Conservation (phyloP, 202 grass and related monocot species). For the Panicum hallii region DNA sequence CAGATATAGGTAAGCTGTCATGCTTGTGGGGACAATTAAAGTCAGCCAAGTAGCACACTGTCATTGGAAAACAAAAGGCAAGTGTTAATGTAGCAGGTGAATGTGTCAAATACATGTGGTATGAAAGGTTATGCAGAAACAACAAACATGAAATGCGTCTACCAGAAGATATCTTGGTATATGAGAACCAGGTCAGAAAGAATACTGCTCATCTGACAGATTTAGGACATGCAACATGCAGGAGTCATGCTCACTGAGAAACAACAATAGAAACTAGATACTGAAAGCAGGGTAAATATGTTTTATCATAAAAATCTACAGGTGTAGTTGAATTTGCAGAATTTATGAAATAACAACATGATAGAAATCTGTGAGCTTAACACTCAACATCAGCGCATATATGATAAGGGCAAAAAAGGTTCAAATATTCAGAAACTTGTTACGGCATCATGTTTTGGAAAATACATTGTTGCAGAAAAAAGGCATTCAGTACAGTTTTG, state of each 20-base stretch:
- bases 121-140: background rate
- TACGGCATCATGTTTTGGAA: background rate
- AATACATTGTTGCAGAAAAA: background rate
- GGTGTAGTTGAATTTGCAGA: background rate
- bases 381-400: background rate
- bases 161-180: background rate
- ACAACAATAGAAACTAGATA: background rate
- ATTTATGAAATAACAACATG: background rate
- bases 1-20: conserved; percentile 97
- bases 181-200: background rate
- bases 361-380: background rate
- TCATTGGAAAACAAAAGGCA: conserved; percentile 43
- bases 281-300: conserved; percentile 6
- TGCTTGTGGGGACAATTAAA: conserved; percentile 93
- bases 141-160: background rate
- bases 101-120: conserved; percentile 6
- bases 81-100: conserved; percentile 21
- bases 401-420: background rate
- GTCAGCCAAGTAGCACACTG: conserved; percentile 98
- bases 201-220: background rate
- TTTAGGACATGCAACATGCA: conserved; percentile 20
- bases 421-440: background rate
- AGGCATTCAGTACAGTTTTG: background rate
- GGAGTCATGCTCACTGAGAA: background rate
- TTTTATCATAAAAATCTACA: background rate